These are phyloP conservation scores for Debaryomyces prosopidis DNA, from an alignment of 805 yeast genomes.

Conservation along the genomic window DNA sequence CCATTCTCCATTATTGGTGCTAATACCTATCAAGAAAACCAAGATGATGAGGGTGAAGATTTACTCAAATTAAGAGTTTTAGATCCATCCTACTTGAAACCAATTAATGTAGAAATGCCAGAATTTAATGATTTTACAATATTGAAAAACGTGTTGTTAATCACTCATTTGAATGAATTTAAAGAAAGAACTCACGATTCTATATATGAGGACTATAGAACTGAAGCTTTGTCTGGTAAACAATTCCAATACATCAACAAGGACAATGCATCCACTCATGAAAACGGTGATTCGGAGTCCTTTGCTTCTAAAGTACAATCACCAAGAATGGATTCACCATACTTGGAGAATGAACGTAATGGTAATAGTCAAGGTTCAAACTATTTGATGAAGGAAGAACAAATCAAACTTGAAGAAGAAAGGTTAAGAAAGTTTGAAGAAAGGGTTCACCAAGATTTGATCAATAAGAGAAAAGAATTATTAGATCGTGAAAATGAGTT, in stretches of 20 bases:
- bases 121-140: constrained; percentile 78
- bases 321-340: constrained; percentile 1
- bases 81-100: constrained; percentile 49
- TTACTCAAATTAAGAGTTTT: constrained; percentile 54
- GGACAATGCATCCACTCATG: constrained; percentile 3
- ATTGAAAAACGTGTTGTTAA: constrained; percentile 74
- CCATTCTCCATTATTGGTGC: constrained; percentile 76
- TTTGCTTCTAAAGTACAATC: constrained; percentile 5
- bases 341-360: not conserved
- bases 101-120: constrained; percentile 66
- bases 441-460: constrained; percentile 83
- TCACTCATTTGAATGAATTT: constrained; percentile 83
- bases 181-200: constrained; percentile 87
- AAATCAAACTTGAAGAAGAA: constrained; percentile 86
- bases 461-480: constrained; percentile 78
- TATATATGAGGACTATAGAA: constrained; percentile 85
- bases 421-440: constrained; percentile 83
- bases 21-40: constrained; percentile 52
- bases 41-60: constrained; percentile 34
- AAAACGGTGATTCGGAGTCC: constrained; percentile 10
- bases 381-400: constrained; percentile 75
- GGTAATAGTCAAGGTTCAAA: constrained; percentile 11
- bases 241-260: constrained; percentile 37
- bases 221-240: constrained; percentile 76
- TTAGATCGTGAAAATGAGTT: constrained; percentile 83